phyloP scores from a whole-genome alignment of 1,284 basidiomycete species.

The Apiotrichum siamense region DNA sequence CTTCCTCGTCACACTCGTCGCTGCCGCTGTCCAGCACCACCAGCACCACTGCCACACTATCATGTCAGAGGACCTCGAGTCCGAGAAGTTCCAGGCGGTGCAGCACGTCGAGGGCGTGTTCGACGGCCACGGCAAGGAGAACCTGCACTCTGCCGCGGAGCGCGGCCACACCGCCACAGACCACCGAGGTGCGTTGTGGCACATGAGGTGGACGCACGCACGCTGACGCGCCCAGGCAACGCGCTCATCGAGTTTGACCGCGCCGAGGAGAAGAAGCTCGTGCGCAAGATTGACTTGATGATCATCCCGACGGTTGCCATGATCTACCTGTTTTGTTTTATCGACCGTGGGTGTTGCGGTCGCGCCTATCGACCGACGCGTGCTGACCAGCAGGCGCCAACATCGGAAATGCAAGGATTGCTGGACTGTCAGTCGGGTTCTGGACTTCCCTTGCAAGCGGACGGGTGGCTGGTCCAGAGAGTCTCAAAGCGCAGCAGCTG shows the following conservation, averaged over 20 bases:
- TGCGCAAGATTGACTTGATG: constrained; percentile 22
- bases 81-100: neutral
- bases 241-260: constrained; percentile 14
- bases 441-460: too few relatives aligned
- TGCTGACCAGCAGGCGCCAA: constrained; percentile 8
- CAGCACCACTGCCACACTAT: neutral
- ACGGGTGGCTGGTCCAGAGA: too few relatives aligned
- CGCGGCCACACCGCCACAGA: constrained; percentile 12
- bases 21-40: neutral
- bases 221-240: neutral
- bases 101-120: neutral
- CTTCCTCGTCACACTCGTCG: too few relatives aligned
- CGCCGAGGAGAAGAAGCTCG: constrained; percentile 14
- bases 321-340: constrained; percentile 19
- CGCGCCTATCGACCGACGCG: too few relatives aligned
- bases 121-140: neutral
- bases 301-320: constrained; percentile 18
- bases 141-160: constrained; percentile 7
- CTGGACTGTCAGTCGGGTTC: too few relatives aligned
- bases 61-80: neutral
- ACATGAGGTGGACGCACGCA: too few relatives aligned
- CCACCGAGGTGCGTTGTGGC: constrained; percentile 5
- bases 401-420: constrained; percentile 22
- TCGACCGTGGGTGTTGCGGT: too few relatives aligned
- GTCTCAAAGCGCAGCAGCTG: too few relatives aligned